Conservation (phyloP, 257 asterid genomes). For the Nemophila menziesii region DNA sequence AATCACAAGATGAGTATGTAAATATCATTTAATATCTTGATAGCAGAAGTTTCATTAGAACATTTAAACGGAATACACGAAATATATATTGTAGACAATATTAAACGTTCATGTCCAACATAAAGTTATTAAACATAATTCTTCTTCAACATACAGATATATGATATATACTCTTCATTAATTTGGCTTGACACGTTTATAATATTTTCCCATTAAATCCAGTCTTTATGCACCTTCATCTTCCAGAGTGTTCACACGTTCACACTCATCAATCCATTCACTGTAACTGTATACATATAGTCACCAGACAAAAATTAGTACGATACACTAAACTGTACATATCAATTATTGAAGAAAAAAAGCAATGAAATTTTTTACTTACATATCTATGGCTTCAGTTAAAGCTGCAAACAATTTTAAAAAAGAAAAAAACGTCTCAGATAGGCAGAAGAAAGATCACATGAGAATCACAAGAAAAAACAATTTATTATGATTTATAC, state of each 20-base stretch:
- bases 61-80: no score
- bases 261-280: slow-evolving; percentile 98
- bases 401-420: slow-evolving; percentile 46
- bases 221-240: slow-evolving; percentile 45
- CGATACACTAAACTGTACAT: background rate
- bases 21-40: no score
- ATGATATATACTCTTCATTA: background rate
- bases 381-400: slow-evolving; percentile 74
- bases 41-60: no score
- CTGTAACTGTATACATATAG: slow-evolving; percentile 40
- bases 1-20: no score
- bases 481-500: no score
- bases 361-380: slow-evolving; percentile 15
- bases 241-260: slow-evolving; percentile 58
- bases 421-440: background rate
- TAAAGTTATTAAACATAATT: background rate
- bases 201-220: background rate
- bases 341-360: background rate
- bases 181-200: background rate
- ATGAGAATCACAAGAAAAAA: background rate
- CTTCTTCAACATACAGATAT: background rate
- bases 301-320: background rate
- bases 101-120: background rate
- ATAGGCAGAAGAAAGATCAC: background rate
- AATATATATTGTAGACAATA: no score